phyloP scores from a whole-genome alignment of 495 filamentous ascomycete genomes.

The Lineolata rhizophorae region DNA sequence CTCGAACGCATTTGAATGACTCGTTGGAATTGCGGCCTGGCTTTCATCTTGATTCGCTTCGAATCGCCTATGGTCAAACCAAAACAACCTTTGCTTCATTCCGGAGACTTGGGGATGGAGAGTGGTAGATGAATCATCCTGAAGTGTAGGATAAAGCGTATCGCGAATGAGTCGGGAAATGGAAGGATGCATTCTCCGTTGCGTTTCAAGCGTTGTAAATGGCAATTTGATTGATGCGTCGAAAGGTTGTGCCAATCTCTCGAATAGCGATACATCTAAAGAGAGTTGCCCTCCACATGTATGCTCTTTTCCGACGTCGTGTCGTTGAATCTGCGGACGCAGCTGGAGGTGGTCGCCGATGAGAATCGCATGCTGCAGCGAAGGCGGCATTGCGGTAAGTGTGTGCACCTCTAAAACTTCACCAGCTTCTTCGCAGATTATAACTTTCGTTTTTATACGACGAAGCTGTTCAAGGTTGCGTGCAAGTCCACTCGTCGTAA shows the following conservation, averaged over 20 bases:
- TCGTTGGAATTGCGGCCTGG: too few species aligned
- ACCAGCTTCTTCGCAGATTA: constrained; percentile 59
- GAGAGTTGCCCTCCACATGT: constrained; percentile 29
- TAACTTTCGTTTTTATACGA: constrained; percentile 37
- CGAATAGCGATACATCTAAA: constrained; percentile 47
- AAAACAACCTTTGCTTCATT: constrained; percentile 44
- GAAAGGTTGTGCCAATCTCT: constrained; percentile 39
- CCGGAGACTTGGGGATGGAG: constrained; percentile 38
- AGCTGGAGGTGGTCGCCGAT: constrained; percentile 65
- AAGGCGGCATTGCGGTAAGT: constrained; percentile 44
- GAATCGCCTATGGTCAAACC: constrained; percentile 41
- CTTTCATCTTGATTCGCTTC: constrained; percentile 27
- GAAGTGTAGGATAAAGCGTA: constrained; percentile 41
- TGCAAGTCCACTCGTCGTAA: constrained; percentile 57
- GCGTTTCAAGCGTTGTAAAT: constrained; percentile 43
- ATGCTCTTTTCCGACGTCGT: constrained; percentile 38
- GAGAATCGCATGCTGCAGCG: constrained; percentile 47
- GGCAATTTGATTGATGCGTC: too few species aligned
- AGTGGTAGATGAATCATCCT: constrained; percentile 30
- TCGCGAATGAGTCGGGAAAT: constrained; percentile 36
- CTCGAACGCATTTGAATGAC: constrained; percentile 46
- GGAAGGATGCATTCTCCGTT: constrained; percentile 58
- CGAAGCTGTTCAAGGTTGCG: constrained; percentile 38
- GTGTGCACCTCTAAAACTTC: constrained; percentile 56
- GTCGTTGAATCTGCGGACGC: constrained; percentile 44